Conservation (phyloP, 2,329 filamentous ascomycete species). For the Colletotrichum musicola region DNA sequence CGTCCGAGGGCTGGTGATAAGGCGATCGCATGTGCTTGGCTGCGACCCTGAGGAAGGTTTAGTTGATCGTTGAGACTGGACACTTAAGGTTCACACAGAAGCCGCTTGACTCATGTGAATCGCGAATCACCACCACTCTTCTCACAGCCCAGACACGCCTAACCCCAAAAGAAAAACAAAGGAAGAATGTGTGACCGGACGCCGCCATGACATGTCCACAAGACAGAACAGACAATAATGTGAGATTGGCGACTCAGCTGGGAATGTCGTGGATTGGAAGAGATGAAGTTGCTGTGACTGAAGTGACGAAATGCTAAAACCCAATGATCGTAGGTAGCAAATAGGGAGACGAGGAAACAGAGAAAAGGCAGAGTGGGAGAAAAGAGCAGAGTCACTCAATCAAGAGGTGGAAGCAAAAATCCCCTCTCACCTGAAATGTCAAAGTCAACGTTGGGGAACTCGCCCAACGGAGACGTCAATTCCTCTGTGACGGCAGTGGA, state of each 20-base stretch:
- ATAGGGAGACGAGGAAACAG: not conserved
- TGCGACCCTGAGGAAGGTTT: conserved; percentile 28
- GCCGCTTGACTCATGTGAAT: conserved; percentile 32
- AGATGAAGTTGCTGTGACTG: not conserved
- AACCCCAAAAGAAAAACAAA: no score
- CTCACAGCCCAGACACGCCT: not conserved
- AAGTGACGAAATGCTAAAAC: not conserved
- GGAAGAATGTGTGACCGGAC: no score
- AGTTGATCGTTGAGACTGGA: conserved; percentile 11
- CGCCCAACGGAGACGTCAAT: conserved; percentile 55
- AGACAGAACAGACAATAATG: not conserved
- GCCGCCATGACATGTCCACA: no score
- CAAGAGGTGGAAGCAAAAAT: conserved; percentile 40
- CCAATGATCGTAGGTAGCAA: no score
- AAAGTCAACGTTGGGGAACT: conserved; percentile 63
- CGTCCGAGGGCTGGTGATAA: conserved; percentile 30
- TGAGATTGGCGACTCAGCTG: no score
- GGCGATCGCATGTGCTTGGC: conserved; percentile 29
- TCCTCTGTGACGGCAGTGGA: conserved; percentile 43
- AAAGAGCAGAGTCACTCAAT: not conserved
- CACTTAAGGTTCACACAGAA: conserved; percentile 21
- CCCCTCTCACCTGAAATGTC: conserved; percentile 58
- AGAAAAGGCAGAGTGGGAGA: not conserved
- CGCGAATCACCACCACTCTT: conserved; percentile 10
- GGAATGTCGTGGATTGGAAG: no score